These are phyloP conservation scores for Calocybe gambosa DNA, from an alignment of 1,284 basidiomycete genomes.

Conservation along the genomic window DNA sequence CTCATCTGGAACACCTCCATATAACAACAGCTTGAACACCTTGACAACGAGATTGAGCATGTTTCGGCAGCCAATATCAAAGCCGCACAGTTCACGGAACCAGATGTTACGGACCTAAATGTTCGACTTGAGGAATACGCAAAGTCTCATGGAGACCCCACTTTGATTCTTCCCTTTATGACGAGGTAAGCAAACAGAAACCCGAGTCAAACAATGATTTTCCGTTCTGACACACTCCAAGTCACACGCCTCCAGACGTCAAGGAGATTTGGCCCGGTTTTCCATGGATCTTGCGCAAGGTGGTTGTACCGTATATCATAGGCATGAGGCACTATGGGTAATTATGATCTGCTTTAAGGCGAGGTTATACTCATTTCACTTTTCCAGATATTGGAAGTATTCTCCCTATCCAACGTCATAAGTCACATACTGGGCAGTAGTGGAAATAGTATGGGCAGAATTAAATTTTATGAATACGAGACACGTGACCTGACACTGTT, in stretches of 20 bases:
- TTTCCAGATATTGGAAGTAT: slow-evolving; percentile 32
- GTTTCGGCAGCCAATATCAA: slow-evolving; percentile 25
- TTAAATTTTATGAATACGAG: too few species aligned
- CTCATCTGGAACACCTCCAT: not conserved
- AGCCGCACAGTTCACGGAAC: slow-evolving; percentile 22
- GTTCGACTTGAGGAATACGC: slow-evolving; percentile 25
- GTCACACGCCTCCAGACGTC: slow-evolving; percentile 30
- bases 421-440: not conserved
- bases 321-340: slow-evolving; percentile 29
- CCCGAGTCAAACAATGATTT: not conserved
- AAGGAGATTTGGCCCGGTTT: slow-evolving; percentile 31
- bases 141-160: slow-evolving; percentile 25
- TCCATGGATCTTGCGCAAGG: slow-evolving; percentile 31
- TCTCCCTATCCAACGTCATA: slow-evolving; percentile 25
- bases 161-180: slow-evolving; percentile 30
- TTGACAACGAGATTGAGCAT: slow-evolving; percentile 31
- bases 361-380: not conserved
- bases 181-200: slow-evolving; percentile 22
- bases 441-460: too few species aligned
- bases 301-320: slow-evolving; percentile 29
- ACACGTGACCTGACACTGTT: too few species aligned
- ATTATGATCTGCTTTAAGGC: slow-evolving; percentile 4
- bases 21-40: slow-evolving; percentile 23
- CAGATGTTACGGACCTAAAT: slow-evolving; percentile 24
- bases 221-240: slow-evolving; percentile 7